Percentiles rank a stretch among this genome's conserved stretches.
Evolutionary conservation across 2,329 filamentous ascomycete genomes (phyloP).

Genomic region (Trichoderma atrobrunneum): DNA sequence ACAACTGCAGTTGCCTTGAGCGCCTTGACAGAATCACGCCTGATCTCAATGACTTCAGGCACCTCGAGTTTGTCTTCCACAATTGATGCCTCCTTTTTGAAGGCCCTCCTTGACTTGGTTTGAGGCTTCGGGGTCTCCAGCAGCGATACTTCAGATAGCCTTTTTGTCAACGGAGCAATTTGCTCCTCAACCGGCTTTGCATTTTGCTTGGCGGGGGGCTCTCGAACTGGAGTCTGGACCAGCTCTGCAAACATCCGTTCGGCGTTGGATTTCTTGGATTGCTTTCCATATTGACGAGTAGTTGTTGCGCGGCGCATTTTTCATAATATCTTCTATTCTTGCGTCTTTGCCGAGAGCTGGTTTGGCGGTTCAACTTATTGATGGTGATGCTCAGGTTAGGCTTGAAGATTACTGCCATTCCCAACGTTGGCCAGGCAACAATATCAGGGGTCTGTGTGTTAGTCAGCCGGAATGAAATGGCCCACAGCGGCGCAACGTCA

Average conservation of each 20-base stretch:
- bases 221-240: constrained; percentile 48
- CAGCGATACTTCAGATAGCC: constrained; percentile 34
- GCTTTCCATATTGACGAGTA: constrained; percentile 51
- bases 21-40: neutral
- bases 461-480: neutral
- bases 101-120: constrained; percentile 22
- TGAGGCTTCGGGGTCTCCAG: constrained; percentile 21
- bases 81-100: constrained; percentile 9
- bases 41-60: neutral
- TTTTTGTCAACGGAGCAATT: constrained; percentile 35
- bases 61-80: constrained; percentile 18
- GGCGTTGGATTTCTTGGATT: constrained; percentile 44
- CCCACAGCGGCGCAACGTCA: neutral
- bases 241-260: constrained; percentile 52
- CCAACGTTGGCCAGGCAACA: constrained; percentile 28
- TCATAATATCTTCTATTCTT: neutral
- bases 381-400: neutral
- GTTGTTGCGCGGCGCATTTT: constrained; percentile 46
- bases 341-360: neutral
- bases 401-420: constrained; percentile 16
- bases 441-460: neutral
- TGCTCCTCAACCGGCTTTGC: constrained; percentile 24
- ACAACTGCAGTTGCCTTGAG: neutral
- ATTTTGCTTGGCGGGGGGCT: constrained; percentile 22
- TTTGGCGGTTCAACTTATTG: neutral